Percentiles rank a stretch among this genome's conserved stretches.
These are phyloP conservation scores for Phytophthora cactorum DNA, from an alignment of 352 stramenopile species.

Conservation along the genomic window DNA sequence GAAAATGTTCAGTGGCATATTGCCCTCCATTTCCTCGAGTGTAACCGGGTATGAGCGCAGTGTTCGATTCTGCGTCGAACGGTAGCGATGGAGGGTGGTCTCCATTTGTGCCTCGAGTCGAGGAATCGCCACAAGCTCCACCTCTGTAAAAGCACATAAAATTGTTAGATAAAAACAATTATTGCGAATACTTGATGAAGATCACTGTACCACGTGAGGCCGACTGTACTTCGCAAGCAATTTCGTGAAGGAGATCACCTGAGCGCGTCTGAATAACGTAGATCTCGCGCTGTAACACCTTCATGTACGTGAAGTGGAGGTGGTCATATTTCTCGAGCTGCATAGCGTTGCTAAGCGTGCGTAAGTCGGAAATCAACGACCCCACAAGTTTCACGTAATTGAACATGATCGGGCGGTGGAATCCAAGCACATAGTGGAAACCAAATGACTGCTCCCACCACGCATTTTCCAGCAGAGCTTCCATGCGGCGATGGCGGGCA, in stretches of 20 bases:
- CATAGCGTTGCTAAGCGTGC: slow-evolving; percentile 77
- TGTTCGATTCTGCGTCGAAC: slow-evolving; percentile 61
- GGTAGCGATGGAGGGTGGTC: slow-evolving; percentile 65
- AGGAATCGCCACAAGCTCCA: slow-evolving; percentile 55
- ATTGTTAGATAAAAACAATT: slow-evolving; percentile 1
- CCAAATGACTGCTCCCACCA: slow-evolving; percentile 85
- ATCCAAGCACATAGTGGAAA: slow-evolving; percentile 64
- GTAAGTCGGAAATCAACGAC: slow-evolving; percentile 69
- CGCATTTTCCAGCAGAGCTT: slow-evolving; percentile 63
- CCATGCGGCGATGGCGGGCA: slow-evolving; percentile 64
- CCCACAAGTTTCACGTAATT: slow-evolving; percentile 73
- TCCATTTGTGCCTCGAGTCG: slow-evolving; percentile 75
- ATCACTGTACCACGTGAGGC: slow-evolving; percentile 44
- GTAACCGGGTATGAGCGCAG: slow-evolving; percentile 56
- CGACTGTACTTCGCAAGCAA: slow-evolving; percentile 61
- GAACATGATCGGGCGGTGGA: slow-evolving; percentile 73
- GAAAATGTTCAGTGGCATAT: slow-evolving; percentile 82
- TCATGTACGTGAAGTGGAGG: slow-evolving; percentile 78
- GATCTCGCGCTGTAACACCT: slow-evolving; percentile 77
- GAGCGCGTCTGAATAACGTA: slow-evolving; percentile 78
- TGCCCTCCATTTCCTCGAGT: slow-evolving; percentile 68
- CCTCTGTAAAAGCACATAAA: slow-evolving; percentile 27
- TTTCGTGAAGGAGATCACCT: slow-evolving; percentile 69
- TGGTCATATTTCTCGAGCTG: slow-evolving; percentile 78
- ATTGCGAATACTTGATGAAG: too few species aligned